phyloP scores from a whole-genome alignment of 192 early-diverging fungal species.

The Chytriomyces sp. region DNA sequence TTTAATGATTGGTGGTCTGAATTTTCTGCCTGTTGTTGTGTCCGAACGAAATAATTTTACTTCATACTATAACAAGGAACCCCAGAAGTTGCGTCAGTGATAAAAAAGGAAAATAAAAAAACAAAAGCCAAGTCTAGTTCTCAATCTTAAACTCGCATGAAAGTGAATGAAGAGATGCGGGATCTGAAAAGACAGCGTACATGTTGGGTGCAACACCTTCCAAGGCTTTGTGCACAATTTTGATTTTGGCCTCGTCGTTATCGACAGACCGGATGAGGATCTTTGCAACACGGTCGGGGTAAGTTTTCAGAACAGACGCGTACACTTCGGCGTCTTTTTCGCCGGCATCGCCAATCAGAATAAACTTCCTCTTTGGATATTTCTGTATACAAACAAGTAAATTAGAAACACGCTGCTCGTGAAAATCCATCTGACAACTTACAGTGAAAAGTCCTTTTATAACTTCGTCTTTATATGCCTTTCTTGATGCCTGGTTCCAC shows the following conservation, averaged over 20 bases:
- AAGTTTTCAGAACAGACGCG: slow-evolving; percentile 63
- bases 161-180: slow-evolving; percentile 4
- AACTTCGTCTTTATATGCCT: slow-evolving; percentile 52
- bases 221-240: slow-evolving; percentile 19
- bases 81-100: too few relatives aligned
- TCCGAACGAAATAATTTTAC: too few relatives aligned
- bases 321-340: slow-evolving; percentile 89
- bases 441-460: slow-evolving; percentile 66
- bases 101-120: too few relatives aligned
- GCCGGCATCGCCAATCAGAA: slow-evolving; percentile 90
- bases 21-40: too few relatives aligned
- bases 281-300: slow-evolving; percentile 74
- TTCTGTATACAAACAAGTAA: slow-evolving; percentile 51
- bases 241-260: slow-evolving; percentile 13
- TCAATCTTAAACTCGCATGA: background rate
- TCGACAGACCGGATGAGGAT: slow-evolving; percentile 82
- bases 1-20: too few relatives aligned
- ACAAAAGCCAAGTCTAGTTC: too few relatives aligned
- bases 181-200: slow-evolving; percentile 10
- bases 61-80: too few relatives aligned
- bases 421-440: slow-evolving; percentile 28
- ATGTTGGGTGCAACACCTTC: background rate
- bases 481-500: slow-evolving; percentile 35
- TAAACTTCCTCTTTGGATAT: slow-evolving; percentile 83
- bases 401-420: background rate